Base-by-base conservation (phyloP, 345 rosid genomes). In the Syzygium aromaticum region DNA sequence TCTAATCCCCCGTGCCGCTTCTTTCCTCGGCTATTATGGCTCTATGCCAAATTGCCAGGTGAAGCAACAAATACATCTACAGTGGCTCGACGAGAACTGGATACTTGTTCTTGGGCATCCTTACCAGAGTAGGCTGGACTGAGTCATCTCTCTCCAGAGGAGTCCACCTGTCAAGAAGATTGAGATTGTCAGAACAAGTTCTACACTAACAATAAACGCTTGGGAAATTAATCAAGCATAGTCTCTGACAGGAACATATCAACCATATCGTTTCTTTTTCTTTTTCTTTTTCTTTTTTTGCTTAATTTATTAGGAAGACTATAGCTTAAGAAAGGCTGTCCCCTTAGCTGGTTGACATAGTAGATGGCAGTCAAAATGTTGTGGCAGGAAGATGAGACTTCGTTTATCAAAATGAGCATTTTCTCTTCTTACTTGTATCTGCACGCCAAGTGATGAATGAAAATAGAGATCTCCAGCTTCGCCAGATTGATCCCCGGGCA, bases 401-500 rank as follows among this genome's bases (percentile, higher is more conserved):
- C 33, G 57, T 22, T 54, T 33, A 12, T 54, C 64, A 84, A 57
- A 51, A 16, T 52, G 86, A 67, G 0, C 63, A n/a, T 7, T 51
- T 0, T 84, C 25, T 61, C 19, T 46, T 43, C 73, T 40, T 49
- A 95, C 96, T 93, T 92, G 94, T 90, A 92, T 92, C 87, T 93
- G 91, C 92, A 92, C 89, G 91, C 91, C 30, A 95, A 89, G 90
- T 93, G 94, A 87, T 95, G 96, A 87, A 94, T 87, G 92, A 95
- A 94, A 86, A 95, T 87, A 51, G 89, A 93, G 88, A 93, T 93
- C 89, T 94, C 97, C 77, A 95, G 86, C 89, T 92, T 95, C 57
- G 97, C 97, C 86, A 95, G 91, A 89, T 94, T 94, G 85, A 94
- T 92, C 87, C 97, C 94, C 0, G 95, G 95, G 89, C 97, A 93